Conservation (phyloP, 352 stramenopile genomes). For the Pythium pyrilobum region DNA sequence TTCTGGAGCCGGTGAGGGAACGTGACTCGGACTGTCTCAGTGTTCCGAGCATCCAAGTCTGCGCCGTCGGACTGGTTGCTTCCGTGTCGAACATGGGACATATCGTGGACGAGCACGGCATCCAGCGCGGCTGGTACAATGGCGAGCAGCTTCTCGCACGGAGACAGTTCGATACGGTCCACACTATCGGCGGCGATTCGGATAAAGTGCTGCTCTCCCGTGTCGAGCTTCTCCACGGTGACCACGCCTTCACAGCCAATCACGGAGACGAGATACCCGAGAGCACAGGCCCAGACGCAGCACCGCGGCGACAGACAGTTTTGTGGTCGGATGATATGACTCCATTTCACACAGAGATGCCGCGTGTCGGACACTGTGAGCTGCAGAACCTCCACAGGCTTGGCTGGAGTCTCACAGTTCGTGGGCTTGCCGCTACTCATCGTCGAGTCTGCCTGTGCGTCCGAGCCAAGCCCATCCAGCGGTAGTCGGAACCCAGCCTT, state of each 20-base stretch:
- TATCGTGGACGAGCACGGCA: background rate
- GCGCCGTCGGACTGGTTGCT: slow-evolving; percentile 8
- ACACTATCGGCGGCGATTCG: background rate
- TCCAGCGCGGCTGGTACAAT: background rate
- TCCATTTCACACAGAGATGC: no score
- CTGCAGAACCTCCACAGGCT: no score
- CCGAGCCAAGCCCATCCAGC: no score
- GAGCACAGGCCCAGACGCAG: background rate
- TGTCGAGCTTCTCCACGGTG: slow-evolving; percentile 14
- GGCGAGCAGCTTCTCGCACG: background rate
- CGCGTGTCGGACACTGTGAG: no score
- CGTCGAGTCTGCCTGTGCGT: no score
- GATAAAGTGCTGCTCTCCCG: slow-evolving; percentile 5
- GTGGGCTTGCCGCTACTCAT: no score
- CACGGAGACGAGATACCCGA: slow-evolving; percentile 11
- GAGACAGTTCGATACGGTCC: slow-evolving; percentile 8
- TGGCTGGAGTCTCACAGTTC: no score
- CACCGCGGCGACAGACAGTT: background rate
- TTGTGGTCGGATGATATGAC: background rate
- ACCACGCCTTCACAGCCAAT: background rate
- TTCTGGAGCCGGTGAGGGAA: background rate
- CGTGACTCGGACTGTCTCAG: background rate
- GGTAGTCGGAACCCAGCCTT: background rate
- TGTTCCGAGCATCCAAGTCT: no score
- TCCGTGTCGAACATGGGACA: background rate